These are phyloP conservation scores for Biscogniauxia mediterranea DNA, from an alignment of 2,329 filamentous ascomycete species.

Conservation along the genomic window DNA sequence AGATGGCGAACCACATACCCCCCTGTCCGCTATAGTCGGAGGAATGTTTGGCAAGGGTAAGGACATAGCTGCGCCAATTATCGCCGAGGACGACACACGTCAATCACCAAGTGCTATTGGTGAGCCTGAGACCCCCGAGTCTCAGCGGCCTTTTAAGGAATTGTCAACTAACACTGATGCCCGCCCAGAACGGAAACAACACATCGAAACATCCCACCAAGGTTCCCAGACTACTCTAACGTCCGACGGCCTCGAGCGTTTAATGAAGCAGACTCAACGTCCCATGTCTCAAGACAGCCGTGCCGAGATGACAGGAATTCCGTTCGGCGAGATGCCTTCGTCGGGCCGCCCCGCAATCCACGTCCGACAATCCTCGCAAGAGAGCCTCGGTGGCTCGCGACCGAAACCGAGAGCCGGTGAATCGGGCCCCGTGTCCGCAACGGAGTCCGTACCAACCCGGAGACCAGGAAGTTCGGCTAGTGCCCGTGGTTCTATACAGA, in stretches of 20 bases:
- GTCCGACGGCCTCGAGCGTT: constrained; percentile 74
- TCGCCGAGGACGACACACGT: constrained; percentile 64
- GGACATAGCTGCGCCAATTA: constrained; percentile 42
- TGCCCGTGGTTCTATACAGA: constrained; percentile 43
- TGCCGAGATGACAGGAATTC: not conserved
- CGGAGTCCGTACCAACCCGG: constrained; percentile 37
- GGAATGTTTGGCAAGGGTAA: constrained; percentile 44
- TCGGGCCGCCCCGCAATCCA: constrained; percentile 38
- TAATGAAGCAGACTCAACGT: constrained; percentile 58
- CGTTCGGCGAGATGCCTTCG: constrained; percentile 30
- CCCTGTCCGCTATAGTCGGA: constrained; percentile 40
- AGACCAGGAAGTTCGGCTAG: constrained; percentile 76
- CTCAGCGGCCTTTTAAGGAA: constrained; percentile 58
- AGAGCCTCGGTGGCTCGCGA: constrained; percentile 46
- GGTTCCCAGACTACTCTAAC: constrained; percentile 82
- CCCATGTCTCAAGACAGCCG: constrained; percentile 25
- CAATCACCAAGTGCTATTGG: constrained; percentile 47
- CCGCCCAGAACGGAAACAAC: constrained; percentile 39
- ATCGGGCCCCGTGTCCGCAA: constrained; percentile 32
- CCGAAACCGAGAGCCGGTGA: constrained; percentile 39
- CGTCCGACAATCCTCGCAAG: constrained; percentile 44
- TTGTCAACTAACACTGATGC: constrained; percentile 57
- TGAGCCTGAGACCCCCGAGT: constrained; percentile 50
- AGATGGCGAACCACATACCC: constrained; percentile 40
- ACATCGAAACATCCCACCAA: constrained; percentile 59